Evolutionary conservation across 768 basidiomycete species (phyloP), one percentile per base, ranked within the genome.

Genomic region (Gymnopilus junonius): DNA sequence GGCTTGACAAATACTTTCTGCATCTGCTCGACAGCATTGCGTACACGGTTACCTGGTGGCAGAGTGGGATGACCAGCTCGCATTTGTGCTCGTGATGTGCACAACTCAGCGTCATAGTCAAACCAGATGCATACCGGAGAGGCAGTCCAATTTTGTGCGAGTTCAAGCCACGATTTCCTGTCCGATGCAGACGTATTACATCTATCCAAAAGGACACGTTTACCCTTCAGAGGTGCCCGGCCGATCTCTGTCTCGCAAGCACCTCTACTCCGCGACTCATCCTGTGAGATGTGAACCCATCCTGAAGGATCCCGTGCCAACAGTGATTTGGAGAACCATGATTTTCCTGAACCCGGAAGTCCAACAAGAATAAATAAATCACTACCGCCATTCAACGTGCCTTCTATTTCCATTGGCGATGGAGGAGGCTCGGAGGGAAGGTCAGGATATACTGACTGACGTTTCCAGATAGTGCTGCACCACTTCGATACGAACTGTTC

Each of bases 301-400:
- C 74, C 72, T 3, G 63, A 65, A 3, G 79, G 77, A 58, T 84
- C 76, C 14, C 87, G 77, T 2, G 80, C 77, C 0, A 82, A 65
- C 21, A 88, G 71, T 0, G 82, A 75, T n/a, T 77, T 76, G 1
- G 82, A 76, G 57, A 87, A 79, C 80, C 81, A 85, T 0, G 85
- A 83, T 70, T 88, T 88, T 23, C 87, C 87, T 0, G 86, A 83
- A 2, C 87, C 87, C 2, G 87, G 86, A 2, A 87, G 79, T 8
- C 87, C 87, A 6, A 87, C 85, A n/a, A 88, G 73, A 12, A 88
- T 59, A 67, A 86, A 75, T 7, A 89, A 70, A 59, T 87, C 82
- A 37, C 64, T 71, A 12, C 71, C 65, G 7, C 67, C 71, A 1
- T 53, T 20, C 4, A 82, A 67, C 1, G 64, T 65, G 1, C 84